Base-by-base conservation (phyloP, 495 filamentous ascomycete species). In the Immersiella caudata region DNA sequence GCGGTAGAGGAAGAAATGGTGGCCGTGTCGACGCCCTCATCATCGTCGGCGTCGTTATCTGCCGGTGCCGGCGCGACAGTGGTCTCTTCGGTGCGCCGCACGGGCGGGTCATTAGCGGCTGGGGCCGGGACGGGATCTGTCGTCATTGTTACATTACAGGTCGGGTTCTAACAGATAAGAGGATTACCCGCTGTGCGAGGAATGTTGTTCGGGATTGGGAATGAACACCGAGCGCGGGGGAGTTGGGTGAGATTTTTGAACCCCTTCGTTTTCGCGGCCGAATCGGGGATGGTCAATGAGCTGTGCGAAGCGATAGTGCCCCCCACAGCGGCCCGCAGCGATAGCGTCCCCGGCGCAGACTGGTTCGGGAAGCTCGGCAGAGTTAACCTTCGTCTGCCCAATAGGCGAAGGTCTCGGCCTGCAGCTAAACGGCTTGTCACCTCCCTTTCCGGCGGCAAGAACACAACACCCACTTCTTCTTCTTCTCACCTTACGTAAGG, bases 11-110 rank as follows among this genome's bases (percentile, higher is more conserved):
- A 62, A 1, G 60, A 29, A 22, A 64, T 8, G 29, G 21, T 54
- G 18, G 18, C 60, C 33, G 60, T 33, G 36, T 62, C 60, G 60
- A n/a, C 60, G 60, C n/a, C 21, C 21, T 64, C 62, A 40, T 55
- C 62, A 24, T 56, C 46, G 4, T 3, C n/a, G 16, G 11, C 20
- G 26, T 18, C 6, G 14, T 25, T 14, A 14, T 60, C 25, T 4
- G 57, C 57, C 26, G 40, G 11, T 14, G 40, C 40, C 5, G 40
- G 40, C 2, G 40, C 40, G 40, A 46, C 40, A 2, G 40, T 4
- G 6, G 40, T 12, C 40, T 4, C 16, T 46, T 46, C 40, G 40
- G 11, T 18, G 5, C 5, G 11, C 40, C 2, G 40, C 40, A 12
- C 40, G 11, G 11, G 40, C 2, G 40, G 40, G 9, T 46, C n/a